Evolutionary conservation across 257 asterid species (phyloP), one percentile per base, ranked within the genome.

Genomic region (Cinchona pubescens): DNA sequence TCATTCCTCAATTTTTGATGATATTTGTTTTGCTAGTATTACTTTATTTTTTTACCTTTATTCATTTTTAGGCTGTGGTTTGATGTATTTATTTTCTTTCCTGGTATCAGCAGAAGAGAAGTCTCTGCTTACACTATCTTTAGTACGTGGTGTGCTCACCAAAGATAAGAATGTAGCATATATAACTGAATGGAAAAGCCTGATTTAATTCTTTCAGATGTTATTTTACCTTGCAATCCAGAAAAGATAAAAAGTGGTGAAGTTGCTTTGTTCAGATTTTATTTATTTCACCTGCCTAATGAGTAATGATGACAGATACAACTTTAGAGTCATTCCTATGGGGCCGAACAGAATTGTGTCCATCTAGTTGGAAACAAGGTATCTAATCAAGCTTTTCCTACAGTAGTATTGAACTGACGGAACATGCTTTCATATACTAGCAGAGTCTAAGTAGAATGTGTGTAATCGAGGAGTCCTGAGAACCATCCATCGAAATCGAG

Each of bases 1-100:
- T 80, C 93, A 34, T 89, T 86, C 81, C 89, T 88, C 48, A 89
- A 88, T 48, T 79, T 85, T 46, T 91, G 61, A 76, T 55, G 35
- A 19, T 38, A 11, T 34, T 18, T 63, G 12, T 30, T 40, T 29
- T 56, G 48, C 12, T 35, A n/a, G 64, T 56, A 14, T 38, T 40
- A 7, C 16, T 40, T 23, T 3, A 12, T 56, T 27, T 64, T n/a
- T 29, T 9, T n/a, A n/a, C 25, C 12, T 55, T 4, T 23, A 5
- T 70, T 49, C 37, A 71, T 53, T 51, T 35, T 43, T 13, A 35
- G 7, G 42, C 46, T 29, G 58, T 10, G 35, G 1, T 27, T 59
- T 27, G 25, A 27, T 59, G 18, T 59, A 25, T 29, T 58, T 58
- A 58, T 9, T 3, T 9, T 2, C 34, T 56, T 25, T 25, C 56